Conservation (phyloP, 768 basidiomycete species). For the Neoboletus subvelutipes region DNA sequence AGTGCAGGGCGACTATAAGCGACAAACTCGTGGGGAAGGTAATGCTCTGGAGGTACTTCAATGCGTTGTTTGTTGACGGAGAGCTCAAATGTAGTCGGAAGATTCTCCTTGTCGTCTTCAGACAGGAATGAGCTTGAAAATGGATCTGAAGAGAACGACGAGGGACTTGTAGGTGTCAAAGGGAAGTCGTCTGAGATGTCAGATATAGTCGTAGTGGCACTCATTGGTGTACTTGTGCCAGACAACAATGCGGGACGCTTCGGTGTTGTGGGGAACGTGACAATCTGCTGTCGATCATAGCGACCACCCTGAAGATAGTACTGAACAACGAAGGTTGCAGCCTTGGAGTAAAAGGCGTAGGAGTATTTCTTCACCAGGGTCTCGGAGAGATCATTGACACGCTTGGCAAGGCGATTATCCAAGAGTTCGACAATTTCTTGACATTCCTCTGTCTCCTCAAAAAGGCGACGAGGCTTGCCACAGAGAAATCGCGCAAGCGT, state of each 20-base stretch:
- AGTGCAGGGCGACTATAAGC: slow-evolving; percentile 75
- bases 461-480: slow-evolving; percentile 70
- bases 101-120: slow-evolving; percentile 82
- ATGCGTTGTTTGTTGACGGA: slow-evolving; percentile 67
- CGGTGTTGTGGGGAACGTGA: slow-evolving; percentile 64
- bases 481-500: slow-evolving; percentile 88
- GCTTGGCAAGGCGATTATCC: slow-evolving; percentile 82
- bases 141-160: slow-evolving; percentile 37
- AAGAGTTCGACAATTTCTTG: slow-evolving; percentile 82
- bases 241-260: slow-evolving; percentile 41
- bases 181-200: slow-evolving; percentile 85
- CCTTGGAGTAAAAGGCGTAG: slow-evolving; percentile 94
- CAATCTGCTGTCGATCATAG: slow-evolving; percentile 50
- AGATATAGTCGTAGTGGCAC: slow-evolving; percentile 68
- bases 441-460: slow-evolving; percentile 83
- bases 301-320: slow-evolving; percentile 90
- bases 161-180: slow-evolving; percentile 74
- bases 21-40: slow-evolving; percentile 79
- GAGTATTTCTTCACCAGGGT: slow-evolving; percentile 99
- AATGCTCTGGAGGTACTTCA: slow-evolving; percentile 72
- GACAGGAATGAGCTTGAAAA: slow-evolving; percentile 60
- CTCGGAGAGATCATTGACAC: slow-evolving; percentile 91
- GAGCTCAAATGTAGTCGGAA: slow-evolving; percentile 68
- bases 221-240: slow-evolving; percentile 69
- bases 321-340: slow-evolving; percentile 89